Evolutionary conservation across 169 alveolate genomes (phyloP).

Genomic region (Babesia divergens): DNA sequence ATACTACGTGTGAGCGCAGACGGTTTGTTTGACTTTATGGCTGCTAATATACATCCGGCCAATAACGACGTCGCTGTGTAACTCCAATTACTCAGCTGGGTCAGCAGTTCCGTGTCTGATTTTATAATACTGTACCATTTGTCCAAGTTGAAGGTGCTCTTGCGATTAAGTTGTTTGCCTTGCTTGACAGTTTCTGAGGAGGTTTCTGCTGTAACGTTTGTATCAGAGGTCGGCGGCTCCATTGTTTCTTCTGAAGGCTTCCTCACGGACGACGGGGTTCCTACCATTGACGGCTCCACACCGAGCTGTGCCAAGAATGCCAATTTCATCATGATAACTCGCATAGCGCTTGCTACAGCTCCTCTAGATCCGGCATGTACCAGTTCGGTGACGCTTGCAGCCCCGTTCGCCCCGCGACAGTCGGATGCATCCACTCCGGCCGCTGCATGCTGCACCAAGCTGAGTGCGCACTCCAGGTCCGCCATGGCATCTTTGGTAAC

Average conservation of each 20-base stretch:
- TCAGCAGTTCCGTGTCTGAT: conserved; percentile 5
- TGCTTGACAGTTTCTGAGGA: too few species aligned
- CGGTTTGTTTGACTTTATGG: conserved; percentile 11
- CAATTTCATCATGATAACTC: conserved; percentile 22
- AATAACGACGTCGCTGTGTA: background rate
- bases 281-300: background rate
- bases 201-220: too few species aligned
- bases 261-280: too few species aligned
- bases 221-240: background rate
- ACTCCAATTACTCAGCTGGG: conserved; percentile 12
- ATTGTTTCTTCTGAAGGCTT: background rate
- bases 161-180: too few species aligned
- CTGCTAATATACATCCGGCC: background rate
- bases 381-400: conserved; percentile 1
- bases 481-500: conserved; percentile 15
- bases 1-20: conserved; percentile 10
- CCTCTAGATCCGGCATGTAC: background rate
- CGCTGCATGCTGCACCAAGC: conserved; percentile 15
- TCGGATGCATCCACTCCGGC: conserved; percentile 13
- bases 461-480: conserved; percentile 22
- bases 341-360: conserved; percentile 17
- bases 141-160: conserved; percentile 1
- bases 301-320: conserved; percentile 29
- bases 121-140: conserved; percentile 1
- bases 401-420: background rate